phyloP scores from a whole-genome alignment of 768 basidiomycete species.

The Leccinellum luteum region DNA sequence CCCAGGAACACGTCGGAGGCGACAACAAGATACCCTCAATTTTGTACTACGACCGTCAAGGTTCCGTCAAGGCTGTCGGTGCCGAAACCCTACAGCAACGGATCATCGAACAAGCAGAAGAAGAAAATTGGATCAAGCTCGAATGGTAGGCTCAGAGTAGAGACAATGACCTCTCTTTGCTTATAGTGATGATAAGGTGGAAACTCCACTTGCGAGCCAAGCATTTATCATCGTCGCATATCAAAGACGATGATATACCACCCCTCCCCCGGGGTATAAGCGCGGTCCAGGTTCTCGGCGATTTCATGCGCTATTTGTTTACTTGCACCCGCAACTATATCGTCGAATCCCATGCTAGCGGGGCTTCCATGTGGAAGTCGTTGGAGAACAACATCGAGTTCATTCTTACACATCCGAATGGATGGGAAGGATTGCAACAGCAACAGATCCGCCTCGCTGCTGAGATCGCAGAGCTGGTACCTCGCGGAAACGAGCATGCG shows the following conservation, averaged over 20 bases:
- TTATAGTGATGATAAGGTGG: slow-evolving; percentile 20
- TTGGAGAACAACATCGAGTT: slow-evolving; percentile 21
- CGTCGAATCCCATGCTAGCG: slow-evolving; percentile 27
- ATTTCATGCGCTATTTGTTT: slow-evolving; percentile 31
- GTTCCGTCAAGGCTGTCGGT: slow-evolving; percentile 39
- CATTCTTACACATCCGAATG: slow-evolving; percentile 31
- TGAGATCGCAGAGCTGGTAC: slow-evolving; percentile 25
- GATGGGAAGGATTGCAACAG: slow-evolving; percentile 32
- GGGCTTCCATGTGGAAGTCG: slow-evolving; percentile 21
- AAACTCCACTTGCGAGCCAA: slow-evolving; percentile 36
- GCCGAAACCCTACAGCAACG: slow-evolving; percentile 39
- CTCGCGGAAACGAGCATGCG: slow-evolving; percentile 5
- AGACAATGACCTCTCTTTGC: not conserved
- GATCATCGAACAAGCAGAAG: slow-evolving; percentile 38
- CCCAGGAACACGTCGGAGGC: slow-evolving; percentile 43
- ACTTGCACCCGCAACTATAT: slow-evolving; percentile 22
- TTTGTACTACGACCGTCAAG: slow-evolving; percentile 44
- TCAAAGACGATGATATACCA: slow-evolving; percentile 19
- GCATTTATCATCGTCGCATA: slow-evolving; percentile 21
- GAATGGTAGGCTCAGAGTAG: slow-evolving; percentile 33
- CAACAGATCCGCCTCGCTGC: slow-evolving; percentile 28
- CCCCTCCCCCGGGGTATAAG: slow-evolving; percentile 23
- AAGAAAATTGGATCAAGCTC: slow-evolving; percentile 36
- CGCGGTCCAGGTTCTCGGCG: slow-evolving; percentile 20
- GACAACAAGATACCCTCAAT: slow-evolving; percentile 50